These are phyloP conservation scores for Musa troglodytarum DNA, from an alignment of 176 grass and related monocot species.

Conservation along the genomic window DNA sequence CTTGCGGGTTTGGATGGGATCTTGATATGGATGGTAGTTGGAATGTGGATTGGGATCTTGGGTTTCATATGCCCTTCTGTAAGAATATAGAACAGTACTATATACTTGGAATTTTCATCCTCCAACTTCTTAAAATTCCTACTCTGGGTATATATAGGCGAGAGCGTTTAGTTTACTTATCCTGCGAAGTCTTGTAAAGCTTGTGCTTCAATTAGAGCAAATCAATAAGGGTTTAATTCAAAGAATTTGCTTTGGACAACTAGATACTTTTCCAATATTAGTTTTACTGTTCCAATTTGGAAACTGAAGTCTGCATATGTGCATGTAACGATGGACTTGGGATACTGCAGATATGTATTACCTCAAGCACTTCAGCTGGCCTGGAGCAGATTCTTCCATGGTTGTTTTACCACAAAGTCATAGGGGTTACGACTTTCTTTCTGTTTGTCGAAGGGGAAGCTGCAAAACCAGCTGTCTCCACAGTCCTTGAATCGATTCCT, in stretches of 20 bases:
- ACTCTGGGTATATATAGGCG: neutral
- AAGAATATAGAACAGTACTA: neutral
- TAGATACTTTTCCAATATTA: neutral
- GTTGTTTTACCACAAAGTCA: slow-evolving; percentile 97
- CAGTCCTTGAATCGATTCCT: slow-evolving; percentile 85
- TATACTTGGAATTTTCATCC: neutral
- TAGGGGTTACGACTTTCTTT: slow-evolving; percentile 84
- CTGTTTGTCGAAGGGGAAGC: slow-evolving; percentile 97
- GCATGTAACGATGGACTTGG: neutral
- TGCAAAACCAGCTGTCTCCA: slow-evolving; percentile 71
- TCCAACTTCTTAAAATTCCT: neutral
- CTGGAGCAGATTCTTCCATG: slow-evolving; percentile 97
- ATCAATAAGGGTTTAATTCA: neutral
- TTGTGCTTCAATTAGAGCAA: neutral
- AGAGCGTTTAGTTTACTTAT: neutral
- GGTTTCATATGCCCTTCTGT: neutral
- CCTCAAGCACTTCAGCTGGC: slow-evolving; percentile 72
- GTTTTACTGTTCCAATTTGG: neutral
- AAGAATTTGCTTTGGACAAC: neutral
- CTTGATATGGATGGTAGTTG: neutral
- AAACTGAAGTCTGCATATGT: neutral
- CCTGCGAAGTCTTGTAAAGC: neutral
- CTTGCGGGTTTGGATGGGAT: slow-evolving; percentile 10
- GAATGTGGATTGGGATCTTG: neutral
- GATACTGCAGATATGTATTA: slow-evolving; percentile 74